Evolutionary conservation across 768 basidiomycete genomes (phyloP).

Genomic region (Sarcomyxa edulis): DNA sequence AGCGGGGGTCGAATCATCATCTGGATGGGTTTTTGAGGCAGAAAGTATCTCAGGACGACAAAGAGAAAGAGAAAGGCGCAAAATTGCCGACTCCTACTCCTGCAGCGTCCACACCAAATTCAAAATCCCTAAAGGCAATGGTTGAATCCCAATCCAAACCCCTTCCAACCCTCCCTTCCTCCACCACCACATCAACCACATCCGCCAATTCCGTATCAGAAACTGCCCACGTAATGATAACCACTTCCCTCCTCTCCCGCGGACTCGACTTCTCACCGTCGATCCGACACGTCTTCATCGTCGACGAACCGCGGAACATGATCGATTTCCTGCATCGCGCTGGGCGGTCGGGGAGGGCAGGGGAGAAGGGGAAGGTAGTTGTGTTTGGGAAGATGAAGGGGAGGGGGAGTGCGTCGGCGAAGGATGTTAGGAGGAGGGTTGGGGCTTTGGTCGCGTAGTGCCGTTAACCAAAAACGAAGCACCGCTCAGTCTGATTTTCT

Average conservation of each 20-base stretch:
- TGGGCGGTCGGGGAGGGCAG: conserved; percentile 76
- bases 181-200: conserved; percentile 8
- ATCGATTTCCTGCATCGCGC: conserved; percentile 92
- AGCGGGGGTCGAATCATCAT: conserved; percentile 68
- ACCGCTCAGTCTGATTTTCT: no score
- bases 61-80: no score
- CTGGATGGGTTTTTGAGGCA: conserved; percentile 71
- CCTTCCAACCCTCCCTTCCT: conserved; percentile 1
- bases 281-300: conserved; percentile 79
- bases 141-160: no score
- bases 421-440: conserved; percentile 47
- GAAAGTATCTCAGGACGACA: conserved; percentile 3
- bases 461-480: no score
- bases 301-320: conserved; percentile 85
- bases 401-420: conserved; percentile 48
- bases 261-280: conserved; percentile 83
- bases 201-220: conserved; percentile 17
- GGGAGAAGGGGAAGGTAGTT: conserved; percentile 63
- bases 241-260: conserved; percentile 86
- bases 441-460: conserved; percentile 29
- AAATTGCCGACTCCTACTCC: no score
- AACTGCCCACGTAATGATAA: conserved; percentile 66
- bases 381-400: conserved; percentile 71
- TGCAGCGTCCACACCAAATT: no score
- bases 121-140: no score